Base-by-base conservation (phyloP, 305 asterid species). In the Fraxinus albicans region DNA sequence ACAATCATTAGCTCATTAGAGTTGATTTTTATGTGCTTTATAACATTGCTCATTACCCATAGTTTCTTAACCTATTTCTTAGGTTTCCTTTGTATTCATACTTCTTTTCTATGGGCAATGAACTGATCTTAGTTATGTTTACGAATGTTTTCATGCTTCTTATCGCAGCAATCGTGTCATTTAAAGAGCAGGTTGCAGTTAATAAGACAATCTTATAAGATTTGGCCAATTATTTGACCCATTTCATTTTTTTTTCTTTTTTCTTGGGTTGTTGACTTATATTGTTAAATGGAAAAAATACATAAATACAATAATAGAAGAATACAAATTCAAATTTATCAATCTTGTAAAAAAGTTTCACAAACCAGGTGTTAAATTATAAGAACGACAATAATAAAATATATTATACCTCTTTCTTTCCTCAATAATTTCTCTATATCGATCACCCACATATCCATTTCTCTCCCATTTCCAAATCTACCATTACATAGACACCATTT, bases 131-230 rank as follows among this genome's bases (percentile, higher is more conserved):
- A 23, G 12, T 65, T 25, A 23, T 65, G 29, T 70, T 70, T 70
- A 6, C 82, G 50, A 76, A 77, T 81, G 53, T 58, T 88, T 84
- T 72, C 74, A 36, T 15, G n/a, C 69, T 25, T 65, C 44, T 79
- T 72, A 63, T 88, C 91, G 92, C 98, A 95, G 99, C 99, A 87
- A 97, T 97, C 73, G 86, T 85, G 79, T 93, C 99, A 73, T 93
- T 94, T 73, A 97, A 94, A 86, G 99, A 93, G 86, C 98, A 94
- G 89, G 94, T 91, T 9, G 50, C 4, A 42, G 50, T 42, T 42
- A 35, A 34, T 35, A 35, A 35, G 40, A 35, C 40, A 35, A 42
- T 42, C 17, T 42, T 42, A 9, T 42, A 42, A 42, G 53, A 42
- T 1, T 12, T 0, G 53, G 53, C 53, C 53, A 42, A 42, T 42